These are phyloP conservation scores for Aquanectria penicillioides DNA, from an alignment of 2,329 filamentous ascomycete species.

Conservation along the genomic window DNA sequence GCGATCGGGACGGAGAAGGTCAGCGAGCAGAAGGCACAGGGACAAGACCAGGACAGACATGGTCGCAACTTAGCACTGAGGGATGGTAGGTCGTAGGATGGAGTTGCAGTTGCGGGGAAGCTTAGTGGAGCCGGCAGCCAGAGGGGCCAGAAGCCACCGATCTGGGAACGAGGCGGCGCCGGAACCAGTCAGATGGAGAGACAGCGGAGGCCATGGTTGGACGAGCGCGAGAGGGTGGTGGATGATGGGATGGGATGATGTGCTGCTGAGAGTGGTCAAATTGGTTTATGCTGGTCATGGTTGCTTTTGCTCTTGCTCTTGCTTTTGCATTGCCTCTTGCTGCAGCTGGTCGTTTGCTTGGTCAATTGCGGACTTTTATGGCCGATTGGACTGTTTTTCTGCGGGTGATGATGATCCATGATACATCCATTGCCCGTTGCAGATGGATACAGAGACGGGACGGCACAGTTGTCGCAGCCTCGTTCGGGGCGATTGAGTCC, in stretches of 20 bases:
- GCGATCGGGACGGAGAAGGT: slow-evolving; percentile 40
- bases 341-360: slow-evolving; percentile 1
- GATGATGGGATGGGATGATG: slow-evolving; percentile 21
- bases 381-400: slow-evolving; percentile 5
- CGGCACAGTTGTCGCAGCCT: too few relatives aligned
- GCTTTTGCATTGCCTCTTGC: neutral
- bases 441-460: neutral
- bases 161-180: slow-evolving; percentile 26
- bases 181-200: slow-evolving; percentile 31
- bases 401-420: neutral
- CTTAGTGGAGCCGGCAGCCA: slow-evolving; percentile 34
- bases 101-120: slow-evolving; percentile 40
- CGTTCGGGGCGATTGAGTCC: too few relatives aligned
- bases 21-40: too few relatives aligned
- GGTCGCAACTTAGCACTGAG: too few relatives aligned
- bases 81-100: slow-evolving; percentile 13
- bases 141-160: slow-evolving; percentile 34
- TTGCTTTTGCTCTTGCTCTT: slow-evolving; percentile 2
- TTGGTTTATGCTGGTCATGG: slow-evolving; percentile 22
- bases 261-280: slow-evolving; percentile 14
- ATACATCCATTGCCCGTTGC: neutral
- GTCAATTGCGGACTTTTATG: slow-evolving; percentile 10
- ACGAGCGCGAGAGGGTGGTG: slow-evolving; percentile 14
- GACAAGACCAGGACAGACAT: neutral
- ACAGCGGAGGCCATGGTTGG: slow-evolving; percentile 20